phyloP scores from a whole-genome alignment of 768 basidiomycete genomes.

The Lactifluus piperatus region DNA sequence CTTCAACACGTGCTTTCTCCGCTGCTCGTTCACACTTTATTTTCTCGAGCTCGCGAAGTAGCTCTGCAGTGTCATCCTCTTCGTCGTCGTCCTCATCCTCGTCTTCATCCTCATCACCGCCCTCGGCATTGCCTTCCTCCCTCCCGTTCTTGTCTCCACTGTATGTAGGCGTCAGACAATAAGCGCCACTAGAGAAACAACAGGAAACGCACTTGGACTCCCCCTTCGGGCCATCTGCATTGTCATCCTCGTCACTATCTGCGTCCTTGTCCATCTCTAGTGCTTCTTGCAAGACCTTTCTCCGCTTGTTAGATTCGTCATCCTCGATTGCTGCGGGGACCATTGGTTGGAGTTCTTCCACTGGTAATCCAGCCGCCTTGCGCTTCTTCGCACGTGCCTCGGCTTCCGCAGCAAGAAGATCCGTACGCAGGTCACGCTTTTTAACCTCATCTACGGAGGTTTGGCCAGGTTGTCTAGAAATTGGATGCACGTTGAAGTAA shows the following conservation, averaged over 20 bases:
- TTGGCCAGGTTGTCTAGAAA: constrained; percentile 82
- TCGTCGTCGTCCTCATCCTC: constrained; percentile 54
- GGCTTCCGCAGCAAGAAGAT: constrained; percentile 79
- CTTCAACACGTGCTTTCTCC: constrained; percentile 78
- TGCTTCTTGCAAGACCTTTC: constrained; percentile 83
- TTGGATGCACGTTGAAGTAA: background rate
- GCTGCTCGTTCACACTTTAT: constrained; percentile 94
- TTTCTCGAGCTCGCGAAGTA: constrained; percentile 95
- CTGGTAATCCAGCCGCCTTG: constrained; percentile 70
- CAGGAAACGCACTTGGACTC: background rate
- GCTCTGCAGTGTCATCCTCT: constrained; percentile 88
- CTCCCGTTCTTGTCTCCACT: constrained; percentile 21
- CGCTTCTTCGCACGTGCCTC: constrained; percentile 85
- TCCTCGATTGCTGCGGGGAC: constrained; percentile 40
- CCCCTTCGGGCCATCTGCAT: constrained; percentile 21
- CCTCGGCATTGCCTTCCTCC: constrained; percentile 32
- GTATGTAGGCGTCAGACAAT: background rate
- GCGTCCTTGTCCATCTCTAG: constrained; percentile 87
- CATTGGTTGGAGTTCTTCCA: constrained; percentile 29
- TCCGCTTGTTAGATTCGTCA: constrained; percentile 63
- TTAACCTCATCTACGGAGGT: constrained; percentile 70
- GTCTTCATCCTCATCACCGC: constrained; percentile 43
- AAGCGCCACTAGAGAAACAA: background rate
- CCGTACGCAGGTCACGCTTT: constrained; percentile 71
- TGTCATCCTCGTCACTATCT: constrained; percentile 58